Evolutionary conservation across 306 rosid genomes (phyloP).

Genomic region (Trifolium dubium): DNA sequence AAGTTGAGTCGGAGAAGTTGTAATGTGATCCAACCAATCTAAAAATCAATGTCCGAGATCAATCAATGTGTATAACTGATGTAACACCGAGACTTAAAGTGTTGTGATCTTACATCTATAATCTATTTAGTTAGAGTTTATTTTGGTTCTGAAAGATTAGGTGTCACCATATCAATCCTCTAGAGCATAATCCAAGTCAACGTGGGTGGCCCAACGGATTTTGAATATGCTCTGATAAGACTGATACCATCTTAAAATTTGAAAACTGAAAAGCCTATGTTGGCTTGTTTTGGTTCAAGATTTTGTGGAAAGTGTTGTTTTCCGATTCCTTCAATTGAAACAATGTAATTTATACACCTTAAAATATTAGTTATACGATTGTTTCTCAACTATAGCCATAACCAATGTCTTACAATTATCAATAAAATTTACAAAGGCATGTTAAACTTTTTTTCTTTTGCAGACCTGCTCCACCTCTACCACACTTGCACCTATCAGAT

Average conservation of each 20-base stretch:
- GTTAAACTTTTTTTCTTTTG: slow-evolving; percentile 39
- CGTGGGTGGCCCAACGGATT: neutral
- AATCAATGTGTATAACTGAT: neutral
- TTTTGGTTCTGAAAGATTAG: slow-evolving; percentile 13
- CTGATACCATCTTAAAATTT: neutral
- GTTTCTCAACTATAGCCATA: neutral
- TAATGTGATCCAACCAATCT: neutral
- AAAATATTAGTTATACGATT: no score
- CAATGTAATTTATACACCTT: no score
- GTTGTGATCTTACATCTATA: slow-evolving; percentile 11
- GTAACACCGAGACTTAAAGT: neutral
- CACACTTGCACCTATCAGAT: slow-evolving; percentile 77
- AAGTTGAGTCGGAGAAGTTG: neutral
- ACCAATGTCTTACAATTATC: neutral
- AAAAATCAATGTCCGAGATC: neutral
- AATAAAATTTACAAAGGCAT: slow-evolving; percentile 1
- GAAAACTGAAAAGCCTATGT: neutral
- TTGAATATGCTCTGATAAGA: neutral
- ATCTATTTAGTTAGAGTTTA: slow-evolving; percentile 15
- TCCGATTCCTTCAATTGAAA: no score
- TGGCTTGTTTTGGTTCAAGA: no score
- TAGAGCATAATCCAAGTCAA: neutral
- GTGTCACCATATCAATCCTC: neutral
- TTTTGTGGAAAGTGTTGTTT: no score
- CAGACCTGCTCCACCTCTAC: slow-evolving; percentile 98